phyloP scores from a whole-genome alignment of 2,329 filamentous ascomycete species.

The Fusarium torulosum region DNA sequence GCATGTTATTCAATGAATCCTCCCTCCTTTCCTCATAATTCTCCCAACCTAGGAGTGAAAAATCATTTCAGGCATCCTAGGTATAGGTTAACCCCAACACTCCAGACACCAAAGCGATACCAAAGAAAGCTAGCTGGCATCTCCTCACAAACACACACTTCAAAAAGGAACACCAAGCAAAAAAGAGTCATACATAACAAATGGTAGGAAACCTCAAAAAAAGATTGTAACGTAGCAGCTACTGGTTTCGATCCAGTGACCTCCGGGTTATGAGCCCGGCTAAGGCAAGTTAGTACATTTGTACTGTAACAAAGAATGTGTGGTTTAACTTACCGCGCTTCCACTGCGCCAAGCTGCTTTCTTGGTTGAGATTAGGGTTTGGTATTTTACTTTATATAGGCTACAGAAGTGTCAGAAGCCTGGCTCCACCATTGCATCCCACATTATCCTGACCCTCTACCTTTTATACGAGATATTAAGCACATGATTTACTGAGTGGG shows the following conservation, averaged over 20 bases:
- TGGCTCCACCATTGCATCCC: too few relatives aligned
- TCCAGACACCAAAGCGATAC: too few relatives aligned
- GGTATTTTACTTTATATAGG: not conserved
- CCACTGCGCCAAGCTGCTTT: constrained; percentile 23
- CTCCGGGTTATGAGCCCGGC: constrained; percentile 20
- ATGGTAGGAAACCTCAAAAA: not conserved
- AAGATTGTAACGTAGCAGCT: constrained; percentile 12
- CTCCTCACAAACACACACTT: not conserved
- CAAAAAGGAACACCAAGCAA: not conserved
- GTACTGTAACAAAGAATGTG: not conserved
- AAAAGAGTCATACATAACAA: not conserved
- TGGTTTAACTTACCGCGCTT: constrained; percentile 11
- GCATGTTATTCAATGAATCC: too few relatives aligned
- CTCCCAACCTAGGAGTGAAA: too few relatives aligned
- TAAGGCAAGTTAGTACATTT: constrained; percentile 10
- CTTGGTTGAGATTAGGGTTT: not conserved
- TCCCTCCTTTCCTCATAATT: too few relatives aligned
- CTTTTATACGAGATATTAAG: too few relatives aligned
- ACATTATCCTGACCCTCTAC: too few relatives aligned
- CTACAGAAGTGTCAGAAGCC: not conserved
- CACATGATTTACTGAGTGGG: too few relatives aligned
- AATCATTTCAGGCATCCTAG: too few relatives aligned
- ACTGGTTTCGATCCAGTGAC: constrained; percentile 19
- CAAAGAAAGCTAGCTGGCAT: too few relatives aligned
- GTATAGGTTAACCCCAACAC: too few relatives aligned